phyloP scores from a whole-genome alignment of 768 basidiomycete genomes.

The Tricholomella constricta region DNA sequence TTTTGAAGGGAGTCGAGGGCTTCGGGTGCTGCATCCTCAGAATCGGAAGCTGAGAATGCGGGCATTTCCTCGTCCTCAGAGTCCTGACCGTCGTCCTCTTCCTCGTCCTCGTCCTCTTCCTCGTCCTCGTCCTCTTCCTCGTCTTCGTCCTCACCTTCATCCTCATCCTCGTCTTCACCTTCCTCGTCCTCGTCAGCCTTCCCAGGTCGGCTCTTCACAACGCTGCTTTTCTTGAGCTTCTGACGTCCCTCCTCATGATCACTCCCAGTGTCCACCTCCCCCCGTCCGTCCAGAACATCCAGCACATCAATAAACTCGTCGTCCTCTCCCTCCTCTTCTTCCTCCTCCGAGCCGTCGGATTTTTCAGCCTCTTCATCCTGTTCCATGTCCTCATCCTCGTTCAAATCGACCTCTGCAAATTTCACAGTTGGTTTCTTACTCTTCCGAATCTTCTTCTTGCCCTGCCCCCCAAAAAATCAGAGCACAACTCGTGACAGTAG shows the following conservation, averaged over 20 bases:
- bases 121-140: conserved; percentile 38
- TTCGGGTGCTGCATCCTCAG: conserved; percentile 49
- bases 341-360: conserved; percentile 37
- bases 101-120: conserved; percentile 37
- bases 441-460: conserved; percentile 25
- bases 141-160: conserved; percentile 37
- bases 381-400: conserved; percentile 52
- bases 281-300: conserved; percentile 68
- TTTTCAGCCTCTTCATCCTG: conserved; percentile 40
- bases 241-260: conserved; percentile 32
- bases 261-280: conserved; percentile 45
- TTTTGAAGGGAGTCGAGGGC: conserved; percentile 70
- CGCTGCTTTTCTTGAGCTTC: neutral
- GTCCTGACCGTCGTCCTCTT: conserved; percentile 35
- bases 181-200: conserved; percentile 12
- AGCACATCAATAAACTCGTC: conserved; percentile 65
- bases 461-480: conserved; percentile 12
- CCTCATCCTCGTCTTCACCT: conserved; percentile 35
- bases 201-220: conserved; percentile 1
- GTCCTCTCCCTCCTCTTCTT: conserved; percentile 47
- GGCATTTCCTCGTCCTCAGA: conserved; percentile 49
- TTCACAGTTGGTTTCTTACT: conserved; percentile 37
- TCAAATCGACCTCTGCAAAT: conserved; percentile 62
- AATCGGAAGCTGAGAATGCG: conserved; percentile 49
- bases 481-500: neutral